Conservation (phyloP, 2,329 filamentous ascomycete genomes). For the Cercospora zeae-maydis region DNA sequence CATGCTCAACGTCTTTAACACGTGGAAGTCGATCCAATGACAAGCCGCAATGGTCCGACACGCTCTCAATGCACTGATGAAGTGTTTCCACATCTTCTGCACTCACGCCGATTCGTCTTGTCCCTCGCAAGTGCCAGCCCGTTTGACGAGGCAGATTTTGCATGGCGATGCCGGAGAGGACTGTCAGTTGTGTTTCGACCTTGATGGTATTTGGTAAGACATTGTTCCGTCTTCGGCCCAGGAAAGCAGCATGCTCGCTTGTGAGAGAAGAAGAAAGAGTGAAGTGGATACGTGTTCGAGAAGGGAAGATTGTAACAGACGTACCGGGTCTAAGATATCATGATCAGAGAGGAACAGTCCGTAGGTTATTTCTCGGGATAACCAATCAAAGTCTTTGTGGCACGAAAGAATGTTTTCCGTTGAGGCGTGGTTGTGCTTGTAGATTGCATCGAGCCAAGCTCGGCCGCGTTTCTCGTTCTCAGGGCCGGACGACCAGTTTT, state of each 20-base stretch:
- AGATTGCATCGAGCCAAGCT: conserved; percentile 57
- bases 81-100: conserved; percentile 44
- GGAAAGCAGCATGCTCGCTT: too few species aligned
- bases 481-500: conserved; percentile 57
- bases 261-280: too few species aligned
- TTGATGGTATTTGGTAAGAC: background rate
- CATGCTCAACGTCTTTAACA: conserved; percentile 43
- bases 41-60: conserved; percentile 38
- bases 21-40: conserved; percentile 38
- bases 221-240: too few species aligned
- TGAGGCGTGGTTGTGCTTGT: conserved; percentile 48
- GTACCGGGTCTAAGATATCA: conserved; percentile 49
- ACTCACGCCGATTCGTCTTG: conserved; percentile 48
- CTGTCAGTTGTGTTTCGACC: conserved; percentile 53
- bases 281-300: background rate
- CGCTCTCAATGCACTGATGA: conserved; percentile 42
- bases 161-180: conserved; percentile 55
- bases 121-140: conserved; percentile 55
- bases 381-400: conserved; percentile 51
- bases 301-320: background rate
- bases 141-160: conserved; percentile 54
- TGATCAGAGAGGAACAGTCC: conserved; percentile 57
- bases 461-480: conserved; percentile 53
- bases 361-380: conserved; percentile 56
- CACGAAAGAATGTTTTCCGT: conserved; percentile 42